These are phyloP conservation scores for Acanthamoeba rhysodes DNA, from an alignment of 208 protist species.

Conservation along the genomic window DNA sequence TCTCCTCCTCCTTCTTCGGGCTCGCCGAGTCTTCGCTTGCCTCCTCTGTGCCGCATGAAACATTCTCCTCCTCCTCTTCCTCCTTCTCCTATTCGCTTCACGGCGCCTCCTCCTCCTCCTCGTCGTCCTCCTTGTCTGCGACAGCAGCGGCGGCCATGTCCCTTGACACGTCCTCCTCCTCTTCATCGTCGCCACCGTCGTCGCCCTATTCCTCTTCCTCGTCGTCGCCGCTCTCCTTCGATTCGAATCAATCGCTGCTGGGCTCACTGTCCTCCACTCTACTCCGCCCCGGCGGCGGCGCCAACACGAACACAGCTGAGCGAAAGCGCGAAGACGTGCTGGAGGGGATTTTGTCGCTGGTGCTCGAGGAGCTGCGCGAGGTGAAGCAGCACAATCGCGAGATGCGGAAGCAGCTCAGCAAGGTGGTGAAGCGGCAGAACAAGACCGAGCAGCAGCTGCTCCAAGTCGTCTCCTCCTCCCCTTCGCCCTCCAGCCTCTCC, in stretches of 20 bases:
- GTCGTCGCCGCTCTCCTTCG: neutral
- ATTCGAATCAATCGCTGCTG: slow-evolving; percentile 19
- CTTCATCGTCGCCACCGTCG: neutral
- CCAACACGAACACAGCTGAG: neutral
- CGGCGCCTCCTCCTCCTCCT: neutral
- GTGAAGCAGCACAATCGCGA: slow-evolving; percentile 48
- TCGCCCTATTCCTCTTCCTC: neutral
- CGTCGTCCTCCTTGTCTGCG: neutral
- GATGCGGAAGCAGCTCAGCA: slow-evolving; percentile 44
- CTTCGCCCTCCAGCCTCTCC: neutral
- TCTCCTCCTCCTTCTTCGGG: slow-evolving; percentile 40
- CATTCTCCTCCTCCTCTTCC: neutral
- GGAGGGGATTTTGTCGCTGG: slow-evolving; percentile 43
- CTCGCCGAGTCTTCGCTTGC: neutral
- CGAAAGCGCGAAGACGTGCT: slow-evolving; percentile 51
- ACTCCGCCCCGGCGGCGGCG: neutral
- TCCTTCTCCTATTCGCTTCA: neutral
- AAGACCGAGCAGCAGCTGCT: slow-evolving; percentile 24
- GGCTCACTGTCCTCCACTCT: neutral
- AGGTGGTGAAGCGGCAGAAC: slow-evolving; percentile 29
- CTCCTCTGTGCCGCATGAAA: neutral
- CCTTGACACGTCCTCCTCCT: neutral
- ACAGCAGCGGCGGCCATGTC: neutral
- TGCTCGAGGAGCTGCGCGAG: slow-evolving; percentile 65
- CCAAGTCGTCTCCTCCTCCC: neutral